These are phyloP conservation scores for Calycina marina DNA, from an alignment of 2,329 filamentous ascomycete genomes.

Conservation along the genomic window DNA sequence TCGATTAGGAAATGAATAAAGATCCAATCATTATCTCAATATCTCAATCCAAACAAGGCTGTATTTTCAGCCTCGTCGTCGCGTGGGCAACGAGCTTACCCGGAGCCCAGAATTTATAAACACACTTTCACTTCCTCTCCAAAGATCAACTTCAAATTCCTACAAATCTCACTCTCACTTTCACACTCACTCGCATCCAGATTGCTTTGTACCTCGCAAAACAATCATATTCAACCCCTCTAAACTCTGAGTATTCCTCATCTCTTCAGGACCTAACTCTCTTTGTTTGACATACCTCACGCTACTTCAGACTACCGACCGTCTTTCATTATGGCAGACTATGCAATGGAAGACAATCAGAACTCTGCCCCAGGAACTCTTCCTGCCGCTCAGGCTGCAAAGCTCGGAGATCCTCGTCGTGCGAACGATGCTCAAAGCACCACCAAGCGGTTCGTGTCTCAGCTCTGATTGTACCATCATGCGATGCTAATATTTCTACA, in stretches of 20 bases:
- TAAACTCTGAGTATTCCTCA: background rate
- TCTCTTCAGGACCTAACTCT: background rate
- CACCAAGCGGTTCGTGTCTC: constrained; percentile 52
- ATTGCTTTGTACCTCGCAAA: background rate
- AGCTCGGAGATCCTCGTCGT: constrained; percentile 42
- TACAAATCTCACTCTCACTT: too few species aligned
- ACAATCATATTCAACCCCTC: background rate
- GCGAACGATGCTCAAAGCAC: constrained; percentile 57
- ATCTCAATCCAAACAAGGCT: too few species aligned
- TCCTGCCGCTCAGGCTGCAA: constrained; percentile 38
- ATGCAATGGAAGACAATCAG: constrained; percentile 42
- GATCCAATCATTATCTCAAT: too few species aligned
- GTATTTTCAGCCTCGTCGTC: constrained; percentile 5
- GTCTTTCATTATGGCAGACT: constrained; percentile 26
- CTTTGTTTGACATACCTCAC: background rate
- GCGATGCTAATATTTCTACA: too few species aligned
- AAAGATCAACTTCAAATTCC: background rate
- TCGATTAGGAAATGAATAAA: too few species aligned
- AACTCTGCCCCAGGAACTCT: constrained; percentile 48
- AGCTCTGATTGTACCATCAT: too few species aligned
- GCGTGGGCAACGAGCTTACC: background rate
- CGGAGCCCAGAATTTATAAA: background rate
- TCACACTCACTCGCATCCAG: too few species aligned
- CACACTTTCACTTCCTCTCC: background rate
- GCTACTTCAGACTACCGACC: too few species aligned